Conservation (phyloP, 306 rosid species). For the Elaeagnus macrophylla region DNA sequence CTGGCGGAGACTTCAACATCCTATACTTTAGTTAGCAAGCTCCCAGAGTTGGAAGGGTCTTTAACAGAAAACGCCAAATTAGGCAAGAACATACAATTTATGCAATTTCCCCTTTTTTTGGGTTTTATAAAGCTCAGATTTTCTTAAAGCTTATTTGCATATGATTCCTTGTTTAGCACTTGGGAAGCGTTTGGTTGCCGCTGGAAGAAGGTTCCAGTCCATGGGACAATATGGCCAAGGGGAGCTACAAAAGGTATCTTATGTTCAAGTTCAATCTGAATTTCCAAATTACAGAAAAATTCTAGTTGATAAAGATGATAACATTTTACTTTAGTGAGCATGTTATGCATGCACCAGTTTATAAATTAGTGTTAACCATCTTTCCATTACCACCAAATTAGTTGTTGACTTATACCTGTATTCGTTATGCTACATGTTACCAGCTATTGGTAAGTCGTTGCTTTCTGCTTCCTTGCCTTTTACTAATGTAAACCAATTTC, state of each 20-base stretch:
- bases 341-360: too few relatives aligned
- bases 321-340: too few relatives aligned
- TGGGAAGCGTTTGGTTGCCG: constrained; percentile 72
- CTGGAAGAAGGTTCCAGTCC: constrained; percentile 86
- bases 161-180: constrained; percentile 43
- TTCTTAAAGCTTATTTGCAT: constrained; percentile 21
- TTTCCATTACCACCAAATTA: too few relatives aligned
- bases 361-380: too few relatives aligned
- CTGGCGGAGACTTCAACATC: constrained; percentile 70
- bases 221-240: constrained; percentile 96
- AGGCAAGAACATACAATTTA: constrained; percentile 43
- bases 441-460: too few relatives aligned
- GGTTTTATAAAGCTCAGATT: constrained; percentile 1
- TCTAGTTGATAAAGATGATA: too few relatives aligned
- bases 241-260: constrained; percentile 67
- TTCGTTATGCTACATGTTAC: too few relatives aligned
- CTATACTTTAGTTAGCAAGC: constrained; percentile 45
- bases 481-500: too few relatives aligned
- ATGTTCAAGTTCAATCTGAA: constrained; percentile 15
- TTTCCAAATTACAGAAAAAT: too few relatives aligned
- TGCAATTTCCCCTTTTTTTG: constrained; percentile 10
- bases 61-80: constrained; percentile 55
- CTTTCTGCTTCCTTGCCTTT: too few relatives aligned
- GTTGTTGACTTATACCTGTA: too few relatives aligned
- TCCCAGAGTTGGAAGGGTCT: constrained; percentile 50